Evolutionary conservation across 1,139 yeast genomes (phyloP), one percentile per base, ranked within the genome.

Genomic region (Yamadazyma pseudoaaseri): DNA sequence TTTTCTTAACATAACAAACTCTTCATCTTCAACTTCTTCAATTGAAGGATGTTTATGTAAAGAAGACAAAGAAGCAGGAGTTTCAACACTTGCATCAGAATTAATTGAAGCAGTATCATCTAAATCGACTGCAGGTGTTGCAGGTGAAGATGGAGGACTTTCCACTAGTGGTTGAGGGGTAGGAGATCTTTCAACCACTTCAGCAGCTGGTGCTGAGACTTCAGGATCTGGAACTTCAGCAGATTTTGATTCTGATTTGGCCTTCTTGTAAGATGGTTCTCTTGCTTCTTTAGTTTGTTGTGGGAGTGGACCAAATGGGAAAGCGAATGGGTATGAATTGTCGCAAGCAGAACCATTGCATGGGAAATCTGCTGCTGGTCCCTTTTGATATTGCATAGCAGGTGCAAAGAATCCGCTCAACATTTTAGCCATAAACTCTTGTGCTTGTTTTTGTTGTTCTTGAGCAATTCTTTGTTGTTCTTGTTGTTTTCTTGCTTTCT

Each of bases 61-160:
- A 4, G 34, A 13, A 3, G 30, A 20, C 11, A 34, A 24, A 9
- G 49, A 38, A 11, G 47, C 35, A 15, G 54, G 58, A 6, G 51
- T 36, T 4, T 52, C 60, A 2, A 43, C 17, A 14, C 34, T 38
- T 7, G 29, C 28, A 37, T 70, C 81, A 2, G 86, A 79, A 43
- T 71, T 79, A 9, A 73, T 58, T 0, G 86, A 79, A 34, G 73
- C 83, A 4, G 74, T 54, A 37, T 74, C 79, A 20, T 79, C 77
- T 17, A 34, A n/a, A 38, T 70, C 63, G 39, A 23, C 24, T 8
- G 34, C 37, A 79, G 47, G 45, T 21, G 47, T 36, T 5, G 39
- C 30, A 20, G 40, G 37, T 16, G 44, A 34, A 13, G 43, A 31
- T 18, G 21, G 10, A 6, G 45, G 45, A 17, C 40, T 25, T 34